Base-by-base conservation (phyloP, 768 basidiomycete genomes). In the Galerina marginata region DNA sequence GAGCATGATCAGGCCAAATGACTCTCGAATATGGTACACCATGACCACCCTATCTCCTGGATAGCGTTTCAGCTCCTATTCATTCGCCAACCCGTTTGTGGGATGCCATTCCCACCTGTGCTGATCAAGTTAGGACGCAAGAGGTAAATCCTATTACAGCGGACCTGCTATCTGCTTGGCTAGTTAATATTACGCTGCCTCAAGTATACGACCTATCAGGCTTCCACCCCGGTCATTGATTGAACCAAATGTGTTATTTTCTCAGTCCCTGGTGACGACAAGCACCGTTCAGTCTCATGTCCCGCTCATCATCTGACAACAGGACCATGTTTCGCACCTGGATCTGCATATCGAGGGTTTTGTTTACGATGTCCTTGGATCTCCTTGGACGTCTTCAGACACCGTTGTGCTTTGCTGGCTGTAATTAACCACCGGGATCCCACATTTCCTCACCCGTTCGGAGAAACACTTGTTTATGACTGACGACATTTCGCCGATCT, bases 401-500 rank as follows among this genome's bases (percentile, higher is more conserved):
- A 20, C 46, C 51, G 61, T 46, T 54, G 42, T 38, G 23, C n/a
- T 42, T n/a, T 20, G 26, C 40, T 57, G 25, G 6, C 61, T 50
- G 45, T 54, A 54, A 57, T 61, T 61, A 57, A 61, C 49, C 42
- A 52, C 56, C 56, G 59, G 61, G 45, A 48, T 58, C 59, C 42
- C 59, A 60, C 48, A 57, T 47, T 40, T 49, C 45, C 40, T 37
- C 40, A 57, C 43, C 62, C 60, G 60, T 49, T 47, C 65, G 65
- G 65, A 50, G 62, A 66, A 64, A 64, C 52, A 23, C 20, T 51
- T 12, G 36, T 48, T 39, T 46, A 25, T 53, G 56, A 55, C 58
- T 59, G 54, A 64, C 62, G 61, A 64, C 56, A 61, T 63, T 66
- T 63, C 62, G 36, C 65, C 65, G 62, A 61, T 60, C 59, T 61